Percentiles rank a stretch among this genome's conserved stretches.
Conservation (phyloP, 768 basidiomycete genomes). For the Termitomyces sp. region DNA sequence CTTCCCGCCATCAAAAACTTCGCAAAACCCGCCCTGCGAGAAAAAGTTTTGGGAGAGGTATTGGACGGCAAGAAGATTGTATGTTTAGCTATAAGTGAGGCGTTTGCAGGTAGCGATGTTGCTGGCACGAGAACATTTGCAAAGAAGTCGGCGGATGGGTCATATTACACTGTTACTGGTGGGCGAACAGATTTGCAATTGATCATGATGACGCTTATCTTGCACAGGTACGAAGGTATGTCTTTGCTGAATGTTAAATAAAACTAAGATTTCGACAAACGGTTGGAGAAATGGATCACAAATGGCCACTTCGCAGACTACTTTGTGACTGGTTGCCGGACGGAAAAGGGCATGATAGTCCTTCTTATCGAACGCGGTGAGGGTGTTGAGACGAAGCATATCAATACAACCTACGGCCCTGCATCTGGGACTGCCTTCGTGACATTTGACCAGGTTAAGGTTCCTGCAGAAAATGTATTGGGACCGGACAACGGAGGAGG, state of each 20-base stretch:
- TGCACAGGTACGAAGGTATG: slow-evolving; percentile 13
- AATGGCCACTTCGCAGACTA: slow-evolving; percentile 34
- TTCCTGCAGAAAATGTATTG: slow-evolving; percentile 53
- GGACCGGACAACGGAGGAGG: slow-evolving; percentile 49
- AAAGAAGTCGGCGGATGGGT: slow-evolving; percentile 59
- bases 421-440: slow-evolving; percentile 44
- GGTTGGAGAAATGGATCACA: slow-evolving; percentile 27
- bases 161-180: slow-evolving; percentile 64
- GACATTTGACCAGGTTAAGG: slow-evolving; percentile 27
- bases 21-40: slow-evolving; percentile 37
- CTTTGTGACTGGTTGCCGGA: slow-evolving; percentile 58
- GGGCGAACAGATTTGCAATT: slow-evolving; percentile 29
- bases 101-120: slow-evolving; percentile 71
- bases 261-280: not conserved
- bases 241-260: not conserved
- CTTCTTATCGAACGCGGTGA: slow-evolving; percentile 12
- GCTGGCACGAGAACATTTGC: slow-evolving; percentile 57
- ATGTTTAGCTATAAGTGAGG: slow-evolving; percentile 71
- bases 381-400: slow-evolving; percentile 18
- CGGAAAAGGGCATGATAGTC: slow-evolving; percentile 31
- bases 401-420: slow-evolving; percentile 47
- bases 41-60: slow-evolving; percentile 43
- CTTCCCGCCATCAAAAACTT: slow-evolving; percentile 54
- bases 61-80: slow-evolving; percentile 66
- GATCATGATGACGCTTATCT: slow-evolving; percentile 3